Evolutionary conservation across 225 moss, liverwort and hornwort species (phyloP).

Genomic region (Sphagnum contortum): DNA sequence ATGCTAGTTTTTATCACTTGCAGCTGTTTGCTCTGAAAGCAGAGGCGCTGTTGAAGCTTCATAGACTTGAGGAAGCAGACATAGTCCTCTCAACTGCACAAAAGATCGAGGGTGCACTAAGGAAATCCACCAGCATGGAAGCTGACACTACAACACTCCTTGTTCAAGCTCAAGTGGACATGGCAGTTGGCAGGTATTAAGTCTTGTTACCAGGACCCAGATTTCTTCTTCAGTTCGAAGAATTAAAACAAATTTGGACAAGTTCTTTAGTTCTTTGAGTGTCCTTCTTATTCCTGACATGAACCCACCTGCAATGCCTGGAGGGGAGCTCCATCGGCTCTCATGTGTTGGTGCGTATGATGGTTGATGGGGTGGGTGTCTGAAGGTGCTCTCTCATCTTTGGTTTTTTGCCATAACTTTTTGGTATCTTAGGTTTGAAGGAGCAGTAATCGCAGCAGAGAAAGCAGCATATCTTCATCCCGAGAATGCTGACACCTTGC

Average conservation of each 20-base stretch:
- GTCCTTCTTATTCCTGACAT: too few species aligned
- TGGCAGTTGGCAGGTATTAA: conserved; percentile 71
- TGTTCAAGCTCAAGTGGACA: conserved; percentile 80
- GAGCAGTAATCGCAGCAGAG: conserved; percentile 71
- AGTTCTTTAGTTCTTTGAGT: too few species aligned
- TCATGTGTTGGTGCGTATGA: too few species aligned
- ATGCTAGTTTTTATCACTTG: background rate
- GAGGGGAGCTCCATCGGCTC: too few species aligned
- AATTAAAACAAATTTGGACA: too few species aligned
- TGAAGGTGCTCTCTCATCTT: too few species aligned
- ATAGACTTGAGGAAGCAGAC: conserved; percentile 75
- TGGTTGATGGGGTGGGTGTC: too few species aligned
- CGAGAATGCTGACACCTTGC: conserved; percentile 43
- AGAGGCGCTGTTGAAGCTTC: conserved; percentile 76
- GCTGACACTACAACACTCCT: conserved; percentile 62
- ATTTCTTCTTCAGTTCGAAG: too few species aligned
- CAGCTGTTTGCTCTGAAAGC: conserved; percentile 86
- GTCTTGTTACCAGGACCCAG: too few species aligned
- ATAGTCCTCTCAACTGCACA: conserved; percentile 48
- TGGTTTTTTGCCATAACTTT: background rate
- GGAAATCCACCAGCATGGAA: conserved; percentile 45
- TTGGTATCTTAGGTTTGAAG: conserved; percentile 63
- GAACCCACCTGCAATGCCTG: too few species aligned
- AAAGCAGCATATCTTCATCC: conserved; percentile 71
- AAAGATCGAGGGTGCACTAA: conserved; percentile 67